A percentile compares a stretch with the other conserved stretches of the same genome.
Evolutionary conservation across 2,329 filamentous ascomycete species (phyloP).

Genomic region (Beauveria scarabaeidicola): DNA sequence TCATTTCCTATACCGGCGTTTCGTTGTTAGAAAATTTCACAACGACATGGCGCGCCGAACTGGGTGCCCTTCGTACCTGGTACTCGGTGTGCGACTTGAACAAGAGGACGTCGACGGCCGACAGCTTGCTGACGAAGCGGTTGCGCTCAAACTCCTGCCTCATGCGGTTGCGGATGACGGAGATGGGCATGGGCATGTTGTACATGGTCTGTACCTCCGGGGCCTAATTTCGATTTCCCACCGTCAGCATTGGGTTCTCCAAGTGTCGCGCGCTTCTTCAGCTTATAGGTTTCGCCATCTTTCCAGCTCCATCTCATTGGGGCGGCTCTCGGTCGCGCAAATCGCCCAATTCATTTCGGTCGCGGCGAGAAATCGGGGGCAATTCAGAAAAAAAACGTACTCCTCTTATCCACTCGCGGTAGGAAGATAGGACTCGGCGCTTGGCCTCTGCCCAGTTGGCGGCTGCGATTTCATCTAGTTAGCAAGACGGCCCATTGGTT

Average conservation of each 20-base stretch:
- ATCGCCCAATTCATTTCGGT: neutral
- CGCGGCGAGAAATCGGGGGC: neutral
- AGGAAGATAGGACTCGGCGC: conserved; percentile 75
- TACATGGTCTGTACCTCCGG: conserved; percentile 98
- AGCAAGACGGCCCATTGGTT: neutral
- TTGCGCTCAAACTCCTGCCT: conserved; percentile 95
- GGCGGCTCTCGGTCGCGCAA: neutral
- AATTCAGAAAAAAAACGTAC: conserved; percentile 49
- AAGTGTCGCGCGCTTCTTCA: neutral
- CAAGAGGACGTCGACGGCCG: conserved; percentile 79
- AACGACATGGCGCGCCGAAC: neutral
- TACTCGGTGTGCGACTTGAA: conserved; percentile 89
- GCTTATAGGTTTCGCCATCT: neutral
- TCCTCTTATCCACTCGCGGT: conserved; percentile 92
- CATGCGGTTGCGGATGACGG: conserved; percentile 83
- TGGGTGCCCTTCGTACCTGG: conserved; percentile 54
- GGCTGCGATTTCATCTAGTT: conserved; percentile 42
- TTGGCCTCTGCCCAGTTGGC: conserved; percentile 84
- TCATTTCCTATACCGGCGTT: conserved; percentile 61
- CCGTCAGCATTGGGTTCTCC: conserved; percentile 10
- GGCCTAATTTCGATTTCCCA: conserved; percentile 47
- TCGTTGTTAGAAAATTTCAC: neutral
- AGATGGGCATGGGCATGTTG: conserved; percentile 79
- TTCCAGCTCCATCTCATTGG: neutral
- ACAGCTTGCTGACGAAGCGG: conserved; percentile 83